A percentile compares a stretch with the other conserved stretches of the same genome.
Evolutionary conservation across 768 basidiomycete species (phyloP).

Genomic region (Tephrocybe rancida): DNA sequence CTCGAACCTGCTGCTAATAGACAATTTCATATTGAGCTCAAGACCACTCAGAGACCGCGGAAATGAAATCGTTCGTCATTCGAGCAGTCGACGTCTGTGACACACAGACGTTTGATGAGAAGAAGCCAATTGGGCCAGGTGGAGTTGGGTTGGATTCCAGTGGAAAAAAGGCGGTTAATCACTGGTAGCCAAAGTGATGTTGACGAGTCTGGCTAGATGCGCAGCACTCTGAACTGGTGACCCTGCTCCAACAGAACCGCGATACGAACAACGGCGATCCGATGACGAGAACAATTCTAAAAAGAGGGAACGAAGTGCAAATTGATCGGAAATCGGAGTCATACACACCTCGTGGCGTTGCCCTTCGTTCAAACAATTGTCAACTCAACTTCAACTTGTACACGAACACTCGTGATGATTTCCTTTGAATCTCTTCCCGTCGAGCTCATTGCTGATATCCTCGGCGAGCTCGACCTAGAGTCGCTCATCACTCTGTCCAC

Average conservation of each 20-base stretch:
- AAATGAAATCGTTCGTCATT: slow-evolving; percentile 10
- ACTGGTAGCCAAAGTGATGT: neutral
- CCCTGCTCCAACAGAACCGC: neutral
- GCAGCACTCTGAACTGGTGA: neutral
- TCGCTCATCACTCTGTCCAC: slow-evolving; percentile 61
- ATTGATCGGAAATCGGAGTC: slow-evolving; percentile 6
- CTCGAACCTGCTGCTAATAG: too few relatives aligned
- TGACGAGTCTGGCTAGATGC: neutral
- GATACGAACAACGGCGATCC: too few relatives aligned
- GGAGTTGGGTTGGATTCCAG: neutral
- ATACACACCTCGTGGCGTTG: neutral
- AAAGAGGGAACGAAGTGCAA: neutral
- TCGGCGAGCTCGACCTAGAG: slow-evolving; percentile 66
- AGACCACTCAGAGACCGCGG: slow-evolving; percentile 7
- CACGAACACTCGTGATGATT: slow-evolving; percentile 18
- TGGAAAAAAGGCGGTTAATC: neutral
- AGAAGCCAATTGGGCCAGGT: neutral
- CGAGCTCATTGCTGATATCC: slow-evolving; percentile 73
- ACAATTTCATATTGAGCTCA: neutral
- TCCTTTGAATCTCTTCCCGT: slow-evolving; percentile 64
- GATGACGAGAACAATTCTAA: too few relatives aligned
- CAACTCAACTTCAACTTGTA: neutral
- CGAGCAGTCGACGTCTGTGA: neutral
- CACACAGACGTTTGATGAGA: neutral
- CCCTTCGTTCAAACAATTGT: too few relatives aligned